Evolutionary conservation across 768 basidiomycete species (phyloP).

Genomic region (Podaxis sp.): DNA sequence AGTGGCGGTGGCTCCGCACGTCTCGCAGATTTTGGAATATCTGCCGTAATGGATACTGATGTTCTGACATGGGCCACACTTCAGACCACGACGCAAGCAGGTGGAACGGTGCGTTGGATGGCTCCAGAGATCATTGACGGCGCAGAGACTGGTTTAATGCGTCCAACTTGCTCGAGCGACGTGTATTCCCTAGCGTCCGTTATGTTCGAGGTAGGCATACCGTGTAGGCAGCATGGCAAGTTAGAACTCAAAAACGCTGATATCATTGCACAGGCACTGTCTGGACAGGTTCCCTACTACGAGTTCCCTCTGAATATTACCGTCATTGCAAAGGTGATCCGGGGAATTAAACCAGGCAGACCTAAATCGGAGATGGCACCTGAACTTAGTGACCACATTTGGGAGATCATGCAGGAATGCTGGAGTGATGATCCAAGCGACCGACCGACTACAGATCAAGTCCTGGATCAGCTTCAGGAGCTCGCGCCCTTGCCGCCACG

Average conservation of each 20-base stretch:
- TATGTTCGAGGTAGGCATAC: constrained; percentile 16
- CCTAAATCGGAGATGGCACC: not conserved
- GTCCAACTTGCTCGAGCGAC: not conserved
- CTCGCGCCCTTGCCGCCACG: not conserved
- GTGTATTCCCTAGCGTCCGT: constrained; percentile 20
- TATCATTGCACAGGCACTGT: constrained; percentile 15
- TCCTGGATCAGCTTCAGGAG: not conserved
- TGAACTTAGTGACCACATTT: not conserved
- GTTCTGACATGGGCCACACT: not conserved
- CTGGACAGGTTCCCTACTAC: constrained; percentile 21
- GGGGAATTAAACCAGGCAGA: constrained; percentile 16
- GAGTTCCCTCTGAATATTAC: constrained; percentile 17
- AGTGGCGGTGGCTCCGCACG: not conserved
- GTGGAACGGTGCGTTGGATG: not conserved
- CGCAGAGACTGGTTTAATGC: not conserved
- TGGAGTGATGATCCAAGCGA: not conserved
- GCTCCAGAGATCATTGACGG: constrained; percentile 12
- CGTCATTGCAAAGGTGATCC: constrained; percentile 18
- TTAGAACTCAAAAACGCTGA: too few relatives aligned
- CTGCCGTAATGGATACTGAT: not conserved
- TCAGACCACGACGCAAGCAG: not conserved
- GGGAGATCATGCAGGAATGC: constrained; percentile 4
- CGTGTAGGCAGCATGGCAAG: not conserved
- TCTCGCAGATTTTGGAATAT: not conserved
- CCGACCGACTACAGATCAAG: not conserved